Evolutionary conservation across 2,329 filamentous ascomycete species (phyloP).

Genomic region (Microsporum ferrugineum): DNA sequence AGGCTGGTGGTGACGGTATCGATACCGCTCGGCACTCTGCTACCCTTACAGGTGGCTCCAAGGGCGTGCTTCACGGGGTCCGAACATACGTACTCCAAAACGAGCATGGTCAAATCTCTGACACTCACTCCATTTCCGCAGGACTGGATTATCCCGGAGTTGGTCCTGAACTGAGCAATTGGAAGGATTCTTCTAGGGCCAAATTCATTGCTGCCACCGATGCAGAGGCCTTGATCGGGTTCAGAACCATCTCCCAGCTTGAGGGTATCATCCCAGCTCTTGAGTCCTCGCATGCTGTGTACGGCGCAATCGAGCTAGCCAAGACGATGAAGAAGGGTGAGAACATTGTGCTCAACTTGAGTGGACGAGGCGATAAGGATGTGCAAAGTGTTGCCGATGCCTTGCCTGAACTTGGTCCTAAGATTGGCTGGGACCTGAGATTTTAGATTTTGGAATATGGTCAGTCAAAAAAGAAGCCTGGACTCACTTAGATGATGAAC

Average conservation of each 20-base stretch:
- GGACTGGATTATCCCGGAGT: slow-evolving; percentile 96
- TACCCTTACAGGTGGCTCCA: slow-evolving; percentile 72
- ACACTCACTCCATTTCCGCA: slow-evolving; percentile 93
- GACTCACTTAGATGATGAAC: not conserved
- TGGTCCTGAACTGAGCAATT: slow-evolving; percentile 77
- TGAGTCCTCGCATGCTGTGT: slow-evolving; percentile 88
- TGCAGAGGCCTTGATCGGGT: slow-evolving; percentile 76
- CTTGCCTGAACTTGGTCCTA: slow-evolving; percentile 72
- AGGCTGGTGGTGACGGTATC: slow-evolving; percentile 86
- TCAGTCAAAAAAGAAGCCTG: not conserved
- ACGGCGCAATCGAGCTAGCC: slow-evolving; percentile 74
- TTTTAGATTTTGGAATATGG: slow-evolving; percentile 28
- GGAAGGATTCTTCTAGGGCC: slow-evolving; percentile 84
- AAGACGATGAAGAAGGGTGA: slow-evolving; percentile 83
- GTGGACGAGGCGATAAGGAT: slow-evolving; percentile 92
- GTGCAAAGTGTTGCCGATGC: slow-evolving; percentile 96
- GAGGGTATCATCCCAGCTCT: slow-evolving; percentile 96
- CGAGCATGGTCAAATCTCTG: slow-evolving; percentile 79
- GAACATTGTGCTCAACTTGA: slow-evolving; percentile 88
- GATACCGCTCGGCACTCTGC: slow-evolving; percentile 78
- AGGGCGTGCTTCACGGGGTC: slow-evolving; percentile 91
- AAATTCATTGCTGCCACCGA: slow-evolving; percentile 87
- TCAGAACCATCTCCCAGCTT: slow-evolving; percentile 70
- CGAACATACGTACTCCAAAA: slow-evolving; percentile 93
- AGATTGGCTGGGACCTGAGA: slow-evolving; percentile 64